Conservation (phyloP, 2,329 filamentous ascomycete species). For the Alternaria hordeiaustralica region DNA sequence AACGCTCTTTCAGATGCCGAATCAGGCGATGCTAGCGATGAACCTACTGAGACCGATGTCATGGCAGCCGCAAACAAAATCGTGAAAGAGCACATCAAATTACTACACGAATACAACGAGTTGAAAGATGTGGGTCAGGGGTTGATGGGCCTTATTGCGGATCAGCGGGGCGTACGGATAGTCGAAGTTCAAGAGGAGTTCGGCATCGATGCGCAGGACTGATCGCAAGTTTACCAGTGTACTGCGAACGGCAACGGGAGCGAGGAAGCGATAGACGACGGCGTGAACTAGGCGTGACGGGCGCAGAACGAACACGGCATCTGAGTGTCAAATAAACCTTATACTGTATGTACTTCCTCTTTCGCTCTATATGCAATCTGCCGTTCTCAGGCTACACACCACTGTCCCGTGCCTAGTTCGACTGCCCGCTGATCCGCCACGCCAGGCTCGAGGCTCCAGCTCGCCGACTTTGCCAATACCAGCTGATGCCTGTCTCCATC, state of each 20-base stretch:
- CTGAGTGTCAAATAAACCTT: constrained; percentile 1
- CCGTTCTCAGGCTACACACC: background rate
- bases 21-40: constrained; percentile 21
- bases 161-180: constrained; percentile 65
- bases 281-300: background rate
- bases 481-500: background rate
- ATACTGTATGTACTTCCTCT: background rate
- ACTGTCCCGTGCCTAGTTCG: background rate
- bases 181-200: constrained; percentile 58
- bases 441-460: background rate
- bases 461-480: background rate
- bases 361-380: background rate
- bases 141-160: constrained; percentile 71
- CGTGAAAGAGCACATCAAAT: constrained; percentile 68
- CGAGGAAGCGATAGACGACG: background rate
- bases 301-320: background rate
- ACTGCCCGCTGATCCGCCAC: background rate
- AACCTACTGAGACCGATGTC: constrained; percentile 38
- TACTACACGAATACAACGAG: constrained; percentile 74
- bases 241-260: background rate
- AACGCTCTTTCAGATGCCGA: constrained; percentile 26
- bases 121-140: constrained; percentile 72
- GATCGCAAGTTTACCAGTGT: constrained; percentile 5
- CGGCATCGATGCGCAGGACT: constrained; percentile 54
- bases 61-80: constrained; percentile 57